Evolutionary conservation across 176 grass and related monocot species (phyloP).

Genomic region (Hyparrhenia diplandra): DNA sequence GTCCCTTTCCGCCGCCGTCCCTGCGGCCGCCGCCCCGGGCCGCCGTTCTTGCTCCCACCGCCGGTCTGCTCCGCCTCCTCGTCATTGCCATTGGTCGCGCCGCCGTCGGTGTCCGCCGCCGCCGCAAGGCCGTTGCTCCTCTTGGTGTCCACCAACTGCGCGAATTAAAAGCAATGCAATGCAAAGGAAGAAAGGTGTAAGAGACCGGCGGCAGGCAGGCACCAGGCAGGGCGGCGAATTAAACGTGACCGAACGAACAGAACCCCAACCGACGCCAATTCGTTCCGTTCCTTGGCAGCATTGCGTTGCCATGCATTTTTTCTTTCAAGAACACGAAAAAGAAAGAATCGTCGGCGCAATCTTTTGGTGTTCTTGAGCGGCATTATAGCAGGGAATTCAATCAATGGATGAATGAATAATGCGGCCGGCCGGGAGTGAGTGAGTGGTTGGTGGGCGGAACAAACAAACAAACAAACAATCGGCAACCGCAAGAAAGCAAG

Average conservation of each 20-base stretch:
- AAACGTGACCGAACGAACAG: conserved; percentile 52
- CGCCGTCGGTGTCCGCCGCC: neutral
- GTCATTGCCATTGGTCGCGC: neutral
- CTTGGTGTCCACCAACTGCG: conserved; percentile 67
- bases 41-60: conserved; percentile 7
- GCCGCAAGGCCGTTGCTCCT: conserved; percentile 32
- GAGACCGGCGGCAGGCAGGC: no score
- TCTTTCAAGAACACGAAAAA: neutral
- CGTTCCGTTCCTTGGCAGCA: neutral
- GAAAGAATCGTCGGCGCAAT: neutral
- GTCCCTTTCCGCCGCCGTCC: conserved; percentile 66
- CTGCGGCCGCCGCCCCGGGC: conserved; percentile 12
- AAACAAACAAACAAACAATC: neutral
- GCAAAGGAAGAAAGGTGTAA: neutral
- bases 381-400: no score
- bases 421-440: no score
- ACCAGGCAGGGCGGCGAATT: conserved; percentile 25
- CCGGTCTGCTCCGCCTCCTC: neutral
- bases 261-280: no score
- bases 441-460: neutral
- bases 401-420: neutral
- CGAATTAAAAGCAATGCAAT: neutral
- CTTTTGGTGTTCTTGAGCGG: neutral
- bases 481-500: neutral
- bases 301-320: no score